Conservation (phyloP, 1,284 basidiomycete species). For the Testicularia cyperi region DNA sequence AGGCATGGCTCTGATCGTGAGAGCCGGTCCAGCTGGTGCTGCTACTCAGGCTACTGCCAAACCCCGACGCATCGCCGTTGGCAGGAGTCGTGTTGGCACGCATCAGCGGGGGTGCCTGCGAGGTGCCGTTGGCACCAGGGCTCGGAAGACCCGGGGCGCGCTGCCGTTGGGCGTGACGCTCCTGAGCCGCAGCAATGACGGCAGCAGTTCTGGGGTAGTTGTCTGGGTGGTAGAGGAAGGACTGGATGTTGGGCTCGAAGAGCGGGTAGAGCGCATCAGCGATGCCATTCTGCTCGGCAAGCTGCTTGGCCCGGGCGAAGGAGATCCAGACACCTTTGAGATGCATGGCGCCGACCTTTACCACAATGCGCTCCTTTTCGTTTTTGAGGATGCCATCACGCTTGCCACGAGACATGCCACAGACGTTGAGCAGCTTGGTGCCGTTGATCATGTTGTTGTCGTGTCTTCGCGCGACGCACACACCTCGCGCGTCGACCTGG, state of each 20-base stretch:
- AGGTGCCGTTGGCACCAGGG: conserved; percentile 23
- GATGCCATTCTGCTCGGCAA: conserved; percentile 58
- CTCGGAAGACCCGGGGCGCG: conserved; percentile 38
- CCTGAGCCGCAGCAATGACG: conserved; percentile 58
- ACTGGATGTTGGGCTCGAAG: conserved; percentile 59
- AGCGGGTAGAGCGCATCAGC: conserved; percentile 58
- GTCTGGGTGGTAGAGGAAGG: conserved; percentile 59
- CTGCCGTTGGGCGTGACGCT: conserved; percentile 53
- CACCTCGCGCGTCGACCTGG: conserved; percentile 58
- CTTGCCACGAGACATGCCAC: conserved; percentile 59
- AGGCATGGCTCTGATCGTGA: conserved; percentile 37
- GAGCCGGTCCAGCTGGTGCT: conserved; percentile 38
- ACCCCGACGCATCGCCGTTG: conserved; percentile 31
- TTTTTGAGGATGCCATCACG: conserved; percentile 60
- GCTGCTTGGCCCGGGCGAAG: conserved; percentile 56
- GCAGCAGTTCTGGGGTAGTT: conserved; percentile 58
- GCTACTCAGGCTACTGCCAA: conserved; percentile 29
- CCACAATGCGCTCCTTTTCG: conserved; percentile 60
- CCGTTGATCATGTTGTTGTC: conserved; percentile 61
- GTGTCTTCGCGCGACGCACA: conserved; percentile 58
- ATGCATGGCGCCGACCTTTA: conserved; percentile 60
- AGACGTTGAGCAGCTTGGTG: conserved; percentile 59
- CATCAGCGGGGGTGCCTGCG: conserved; percentile 44
- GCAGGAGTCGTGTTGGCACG: conserved; percentile 47
- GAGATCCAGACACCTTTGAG: conserved; percentile 61